These are phyloP conservation scores for Neurospora crassa DNA, from an alignment of 2,329 filamentous ascomycete genomes.

Conservation along the genomic window DNA sequence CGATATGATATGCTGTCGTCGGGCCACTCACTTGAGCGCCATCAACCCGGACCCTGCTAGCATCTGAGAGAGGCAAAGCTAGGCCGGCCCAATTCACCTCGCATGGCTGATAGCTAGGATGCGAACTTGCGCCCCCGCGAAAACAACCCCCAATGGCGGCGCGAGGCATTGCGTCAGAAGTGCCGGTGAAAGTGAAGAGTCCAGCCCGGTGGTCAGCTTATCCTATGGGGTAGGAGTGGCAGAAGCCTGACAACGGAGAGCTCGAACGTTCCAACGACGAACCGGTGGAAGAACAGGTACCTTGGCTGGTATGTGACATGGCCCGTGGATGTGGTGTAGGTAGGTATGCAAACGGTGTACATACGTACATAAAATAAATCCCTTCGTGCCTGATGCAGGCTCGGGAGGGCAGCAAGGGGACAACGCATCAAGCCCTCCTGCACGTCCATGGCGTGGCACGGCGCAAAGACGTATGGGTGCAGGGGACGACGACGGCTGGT, in stretches of 20 bases:
- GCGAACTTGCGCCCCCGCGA: conserved; percentile 1
- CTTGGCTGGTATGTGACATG: not conserved
- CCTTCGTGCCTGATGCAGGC: conserved; percentile 10
- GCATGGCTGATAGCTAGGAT: not conserved
- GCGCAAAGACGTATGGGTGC: not conserved
- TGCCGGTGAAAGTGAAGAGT: not conserved
- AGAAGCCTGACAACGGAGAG: conserved; percentile 2
- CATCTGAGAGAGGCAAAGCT: conserved; percentile 4
- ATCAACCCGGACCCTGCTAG: conserved; percentile 13
- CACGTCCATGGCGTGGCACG: conserved; percentile 8
- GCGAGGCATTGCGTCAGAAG: conserved; percentile 10
- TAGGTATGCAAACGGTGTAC: conserved; percentile 5
- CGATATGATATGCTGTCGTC: conserved; percentile 4
- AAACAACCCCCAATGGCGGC: conserved; percentile 3
- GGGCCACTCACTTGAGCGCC: conserved; percentile 13
- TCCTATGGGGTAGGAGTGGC: not conserved
- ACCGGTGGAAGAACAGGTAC: not conserved
- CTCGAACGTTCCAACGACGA: conserved; percentile 7
- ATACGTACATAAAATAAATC: not conserved
- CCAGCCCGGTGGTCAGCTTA: not conserved
- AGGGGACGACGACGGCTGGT: not conserved
- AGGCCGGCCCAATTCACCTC: not conserved
- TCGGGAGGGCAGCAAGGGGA: conserved; percentile 12
- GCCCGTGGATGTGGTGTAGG: conserved; percentile 2
- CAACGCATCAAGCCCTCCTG: conserved; percentile 18